Conservation (phyloP, 129 eudicot genomes). For the Flaveria linearis region DNA sequence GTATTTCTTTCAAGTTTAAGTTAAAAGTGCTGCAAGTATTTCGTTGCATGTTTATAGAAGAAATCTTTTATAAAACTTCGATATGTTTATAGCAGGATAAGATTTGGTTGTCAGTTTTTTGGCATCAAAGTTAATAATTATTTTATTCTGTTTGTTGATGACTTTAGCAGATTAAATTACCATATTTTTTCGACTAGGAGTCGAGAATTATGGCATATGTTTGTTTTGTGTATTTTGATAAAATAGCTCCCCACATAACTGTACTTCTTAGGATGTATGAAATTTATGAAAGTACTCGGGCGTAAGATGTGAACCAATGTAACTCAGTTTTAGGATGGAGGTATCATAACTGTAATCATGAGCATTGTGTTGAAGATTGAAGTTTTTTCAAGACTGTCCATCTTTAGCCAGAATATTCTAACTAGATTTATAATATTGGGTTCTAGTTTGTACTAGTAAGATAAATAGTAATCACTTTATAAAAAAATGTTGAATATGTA, state of each 20-base stretch:
- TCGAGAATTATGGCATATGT: neutral
- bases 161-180: too few species aligned
- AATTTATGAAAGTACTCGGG: neutral
- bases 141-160: too few species aligned
- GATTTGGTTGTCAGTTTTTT: neutral
- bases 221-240: neutral
- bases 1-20: neutral
- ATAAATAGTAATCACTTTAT: neutral
- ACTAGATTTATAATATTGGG: neutral
- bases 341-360: neutral
- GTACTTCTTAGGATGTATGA: neutral
- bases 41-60: neutral
- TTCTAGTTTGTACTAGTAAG: neutral
- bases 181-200: neutral
- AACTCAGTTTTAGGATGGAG: neutral
- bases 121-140: neutral
- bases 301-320: neutral
- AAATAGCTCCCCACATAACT: neutral
- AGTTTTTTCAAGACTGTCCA: neutral
- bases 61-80: neutral
- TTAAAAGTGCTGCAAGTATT: neutral
- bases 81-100: neutral
- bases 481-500: neutral
- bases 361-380: neutral
- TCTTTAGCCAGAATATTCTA: neutral